Evolutionary conservation across 805 yeast genomes (phyloP).

Genomic region (Candida glaebosa): DNA sequence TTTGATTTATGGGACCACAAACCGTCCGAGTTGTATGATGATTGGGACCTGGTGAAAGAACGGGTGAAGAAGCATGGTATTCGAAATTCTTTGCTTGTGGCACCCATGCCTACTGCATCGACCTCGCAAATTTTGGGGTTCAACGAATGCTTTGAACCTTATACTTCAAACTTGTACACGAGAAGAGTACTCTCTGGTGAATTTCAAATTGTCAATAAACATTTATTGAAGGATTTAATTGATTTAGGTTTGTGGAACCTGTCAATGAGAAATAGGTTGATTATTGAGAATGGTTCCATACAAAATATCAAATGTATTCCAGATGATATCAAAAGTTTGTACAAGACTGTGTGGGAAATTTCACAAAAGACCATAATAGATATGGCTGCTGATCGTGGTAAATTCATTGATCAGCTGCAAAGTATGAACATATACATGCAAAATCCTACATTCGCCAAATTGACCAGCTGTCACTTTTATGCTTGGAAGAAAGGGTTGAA

Average conservation of each 20-base stretch:
- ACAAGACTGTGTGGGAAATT: constrained; percentile 96
- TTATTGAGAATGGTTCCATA: constrained; percentile 80
- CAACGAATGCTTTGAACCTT: constrained; percentile 95
- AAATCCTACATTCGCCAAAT: constrained; percentile 36
- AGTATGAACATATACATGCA: constrained; percentile 42
- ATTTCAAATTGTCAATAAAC: constrained; percentile 87
- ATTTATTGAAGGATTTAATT: constrained; percentile 75
- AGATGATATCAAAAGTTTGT: constrained; percentile 65
- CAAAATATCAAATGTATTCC: constrained; percentile 76
- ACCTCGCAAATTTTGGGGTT: constrained; percentile 93
- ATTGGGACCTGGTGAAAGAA: constrained; percentile 73
- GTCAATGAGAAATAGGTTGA: constrained; percentile 70
- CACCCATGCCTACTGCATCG: constrained; percentile 98
- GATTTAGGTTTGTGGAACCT: constrained; percentile 82
- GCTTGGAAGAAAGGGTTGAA: constrained; percentile 38
- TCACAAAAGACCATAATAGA: constrained; percentile 83
- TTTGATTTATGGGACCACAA: constrained; percentile 82
- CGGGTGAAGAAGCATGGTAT: constrained; percentile 63
- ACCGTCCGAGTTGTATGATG: constrained; percentile 74
- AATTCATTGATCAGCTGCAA: constrained; percentile 57
- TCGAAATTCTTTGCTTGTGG: constrained; percentile 83
- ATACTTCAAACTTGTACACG: constrained; percentile 87
- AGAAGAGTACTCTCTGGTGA: constrained; percentile 93
- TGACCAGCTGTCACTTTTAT: constrained; percentile 43
- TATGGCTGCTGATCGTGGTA: constrained; percentile 77